phyloP scores from a whole-genome alignment of 495 filamentous ascomycete genomes.

The Penicillium pancosmium region DNA sequence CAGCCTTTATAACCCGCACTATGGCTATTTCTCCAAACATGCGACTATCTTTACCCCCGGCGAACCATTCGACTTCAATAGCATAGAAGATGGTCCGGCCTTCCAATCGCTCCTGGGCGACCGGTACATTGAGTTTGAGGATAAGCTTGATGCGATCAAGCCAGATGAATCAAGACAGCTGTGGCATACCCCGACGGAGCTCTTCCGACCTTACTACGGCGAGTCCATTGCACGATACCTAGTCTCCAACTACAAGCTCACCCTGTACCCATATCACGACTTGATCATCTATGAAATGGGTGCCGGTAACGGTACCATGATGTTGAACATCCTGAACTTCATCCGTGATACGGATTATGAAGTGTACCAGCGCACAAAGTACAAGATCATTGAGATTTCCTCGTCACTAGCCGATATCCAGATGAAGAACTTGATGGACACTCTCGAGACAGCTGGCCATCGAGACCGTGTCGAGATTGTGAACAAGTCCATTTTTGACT shows the following conservation, averaged over 20 bases:
- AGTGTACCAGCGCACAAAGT: slow-evolving; percentile 93
- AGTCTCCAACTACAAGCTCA: slow-evolving; percentile 92
- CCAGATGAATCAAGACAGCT: slow-evolving; percentile 82
- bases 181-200: slow-evolving; percentile 98
- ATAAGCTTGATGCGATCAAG: slow-evolving; percentile 71
- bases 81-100: slow-evolving; percentile 75
- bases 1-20: slow-evolving; percentile 94
- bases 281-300: slow-evolving; percentile 99
- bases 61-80: slow-evolving; percentile 88
- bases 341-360: slow-evolving; percentile 87
- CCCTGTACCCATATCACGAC: slow-evolving; percentile 92
- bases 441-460: slow-evolving; percentile 71
- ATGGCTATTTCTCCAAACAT: slow-evolving; percentile 98
- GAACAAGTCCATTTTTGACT: slow-evolving; percentile 93
- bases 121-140: slow-evolving; percentile 87
- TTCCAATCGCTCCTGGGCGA: slow-evolving; percentile 76
- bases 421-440: slow-evolving; percentile 64
- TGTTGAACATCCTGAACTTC: slow-evolving; percentile 97
- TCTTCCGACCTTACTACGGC: slow-evolving; percentile 96
- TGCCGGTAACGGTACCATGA: slow-evolving; percentile 94
- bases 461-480: slow-evolving; percentile 86
- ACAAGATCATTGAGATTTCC: slow-evolving; percentile 94
- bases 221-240: slow-evolving; percentile 95
- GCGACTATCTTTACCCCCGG: slow-evolving; percentile 94
- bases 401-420: slow-evolving; percentile 77